Conservation (phyloP, 257 asterid genomes). For the Schizonepeta tenuifolia region DNA sequence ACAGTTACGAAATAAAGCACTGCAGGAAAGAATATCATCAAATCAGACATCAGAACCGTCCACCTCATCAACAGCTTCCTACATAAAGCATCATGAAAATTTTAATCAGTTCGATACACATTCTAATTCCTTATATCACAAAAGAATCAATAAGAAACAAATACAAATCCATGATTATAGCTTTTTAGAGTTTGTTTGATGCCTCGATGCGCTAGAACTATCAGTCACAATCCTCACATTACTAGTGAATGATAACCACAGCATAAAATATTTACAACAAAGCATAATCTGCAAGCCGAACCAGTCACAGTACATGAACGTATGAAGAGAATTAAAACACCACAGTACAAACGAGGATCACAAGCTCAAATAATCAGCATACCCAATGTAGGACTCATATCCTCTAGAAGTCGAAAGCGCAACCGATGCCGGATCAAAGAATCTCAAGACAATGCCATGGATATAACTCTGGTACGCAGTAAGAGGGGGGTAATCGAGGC, state of each 20-base stretch:
- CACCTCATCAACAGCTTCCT: conserved; percentile 99
- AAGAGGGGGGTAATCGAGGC: conserved; percentile 94
- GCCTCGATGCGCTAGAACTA: not conserved
- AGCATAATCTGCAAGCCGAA: conserved; percentile 10
- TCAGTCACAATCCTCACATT: conserved; percentile 16
- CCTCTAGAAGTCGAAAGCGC: conserved; percentile 68
- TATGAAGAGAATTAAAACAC: not conserved
- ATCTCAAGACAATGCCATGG: conserved; percentile 64
- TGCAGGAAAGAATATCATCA: conserved; percentile 91
- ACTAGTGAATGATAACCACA: conserved; percentile 7
- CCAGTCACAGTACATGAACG: not conserved
- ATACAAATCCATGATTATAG: conserved; percentile 1
- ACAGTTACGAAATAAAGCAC: conserved; percentile 63
- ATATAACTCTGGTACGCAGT: conserved; percentile 91
- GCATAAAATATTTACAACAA: not conserved
- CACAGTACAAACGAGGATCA: conserved; percentile 14
- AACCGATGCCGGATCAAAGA: conserved; percentile 78
- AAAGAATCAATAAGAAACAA: not conserved
- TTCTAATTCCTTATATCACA: conserved; percentile 5
- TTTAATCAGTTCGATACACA: conserved; percentile 28
- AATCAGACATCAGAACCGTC: conserved; percentile 92
- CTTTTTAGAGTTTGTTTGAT: not conserved
- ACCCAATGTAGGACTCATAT: conserved; percentile 91
- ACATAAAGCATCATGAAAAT: conserved; percentile 47
- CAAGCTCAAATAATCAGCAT: conserved; percentile 31